Conservation (phyloP, 2,329 filamentous ascomycete genomes). For the Talaromyces islandicus region DNA sequence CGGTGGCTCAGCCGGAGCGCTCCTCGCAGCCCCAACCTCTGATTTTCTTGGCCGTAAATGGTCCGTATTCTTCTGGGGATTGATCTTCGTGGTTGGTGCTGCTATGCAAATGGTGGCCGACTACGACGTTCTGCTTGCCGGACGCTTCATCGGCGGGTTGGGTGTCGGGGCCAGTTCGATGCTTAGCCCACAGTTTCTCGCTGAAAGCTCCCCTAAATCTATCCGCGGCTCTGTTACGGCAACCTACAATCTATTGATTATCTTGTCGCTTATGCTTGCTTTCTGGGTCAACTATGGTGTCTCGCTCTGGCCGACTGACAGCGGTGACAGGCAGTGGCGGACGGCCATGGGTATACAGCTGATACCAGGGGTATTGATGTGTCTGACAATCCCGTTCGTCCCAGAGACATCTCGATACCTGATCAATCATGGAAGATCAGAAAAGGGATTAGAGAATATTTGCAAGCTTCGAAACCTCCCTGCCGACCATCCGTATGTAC, state of each 20-base stretch:
- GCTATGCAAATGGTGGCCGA: slow-evolving; percentile 32
- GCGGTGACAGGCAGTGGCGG: slow-evolving; percentile 30
- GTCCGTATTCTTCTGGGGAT: slow-evolving; percentile 26
- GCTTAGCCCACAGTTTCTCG: slow-evolving; percentile 36
- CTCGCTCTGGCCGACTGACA: slow-evolving; percentile 15
- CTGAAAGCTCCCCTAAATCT: slow-evolving; percentile 37
- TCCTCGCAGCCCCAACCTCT: slow-evolving; percentile 31
- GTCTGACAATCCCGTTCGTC: slow-evolving; percentile 29
- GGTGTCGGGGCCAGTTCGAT: slow-evolving; percentile 33
- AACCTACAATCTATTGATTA: slow-evolving; percentile 37
- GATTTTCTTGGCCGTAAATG: slow-evolving; percentile 34
- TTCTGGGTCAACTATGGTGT: slow-evolving; percentile 25
- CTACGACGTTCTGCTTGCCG: slow-evolving; percentile 31
- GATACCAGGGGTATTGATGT: slow-evolving; percentile 33
- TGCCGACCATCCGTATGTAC: slow-evolving; percentile 33
- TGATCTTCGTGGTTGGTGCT: slow-evolving; percentile 28
- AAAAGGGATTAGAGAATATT: slow-evolving; percentile 31
- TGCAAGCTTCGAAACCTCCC: slow-evolving; percentile 35
- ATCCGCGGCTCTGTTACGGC: slow-evolving; percentile 37
- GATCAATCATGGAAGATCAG: slow-evolving; percentile 30
- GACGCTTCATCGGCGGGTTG: slow-evolving; percentile 32
- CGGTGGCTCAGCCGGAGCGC: slow-evolving; percentile 31
- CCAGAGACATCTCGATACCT: slow-evolving; percentile 30
- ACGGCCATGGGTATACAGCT: slow-evolving; percentile 33
- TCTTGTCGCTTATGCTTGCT: slow-evolving; percentile 28